These are phyloP conservation scores for Rhododendron kiyosumense DNA, from an alignment of 148 eudicot genomes.

Conservation along the genomic window DNA sequence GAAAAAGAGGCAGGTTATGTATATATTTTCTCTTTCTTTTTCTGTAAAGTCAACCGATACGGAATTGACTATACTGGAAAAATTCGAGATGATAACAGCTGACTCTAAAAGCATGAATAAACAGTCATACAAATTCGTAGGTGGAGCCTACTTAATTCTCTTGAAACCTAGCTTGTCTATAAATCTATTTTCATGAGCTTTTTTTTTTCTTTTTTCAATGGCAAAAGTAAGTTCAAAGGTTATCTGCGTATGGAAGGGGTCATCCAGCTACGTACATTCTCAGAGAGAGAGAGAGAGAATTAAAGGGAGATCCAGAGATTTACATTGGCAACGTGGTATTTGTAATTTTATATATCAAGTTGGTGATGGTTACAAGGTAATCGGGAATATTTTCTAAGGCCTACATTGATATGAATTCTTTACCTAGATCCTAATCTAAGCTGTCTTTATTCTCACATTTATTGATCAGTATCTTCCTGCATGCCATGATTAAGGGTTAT, in stretches of 20 bases:
- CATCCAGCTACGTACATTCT: not conserved
- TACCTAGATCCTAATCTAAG: not conserved
- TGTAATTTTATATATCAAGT: not conserved
- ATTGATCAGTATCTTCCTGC: not conserved
- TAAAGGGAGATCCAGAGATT: not conserved
- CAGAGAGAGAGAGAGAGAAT: not conserved
- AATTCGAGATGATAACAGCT: not conserved
- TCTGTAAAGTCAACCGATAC: not conserved
- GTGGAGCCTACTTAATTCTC: not conserved
- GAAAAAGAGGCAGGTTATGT: not conserved
- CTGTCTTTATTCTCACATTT: not conserved
- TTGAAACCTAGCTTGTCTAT: not conserved
- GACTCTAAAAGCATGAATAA: not conserved
- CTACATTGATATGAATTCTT: slow-evolving; percentile 1
- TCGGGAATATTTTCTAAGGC: not conserved
- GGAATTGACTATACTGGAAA: not conserved
- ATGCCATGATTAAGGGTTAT: not conserved
- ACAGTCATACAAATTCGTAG: not conserved
- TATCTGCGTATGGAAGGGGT: not conserved
- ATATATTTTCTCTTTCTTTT: not conserved
- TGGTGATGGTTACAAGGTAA: not conserved
- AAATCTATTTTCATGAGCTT: not conserved
- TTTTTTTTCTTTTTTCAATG: not conserved
- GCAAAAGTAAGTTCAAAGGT: not conserved
- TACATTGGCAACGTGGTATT: not conserved